Conservation (phyloP, 768 basidiomycete genomes). For the Hydnomerulius pinastri region DNA sequence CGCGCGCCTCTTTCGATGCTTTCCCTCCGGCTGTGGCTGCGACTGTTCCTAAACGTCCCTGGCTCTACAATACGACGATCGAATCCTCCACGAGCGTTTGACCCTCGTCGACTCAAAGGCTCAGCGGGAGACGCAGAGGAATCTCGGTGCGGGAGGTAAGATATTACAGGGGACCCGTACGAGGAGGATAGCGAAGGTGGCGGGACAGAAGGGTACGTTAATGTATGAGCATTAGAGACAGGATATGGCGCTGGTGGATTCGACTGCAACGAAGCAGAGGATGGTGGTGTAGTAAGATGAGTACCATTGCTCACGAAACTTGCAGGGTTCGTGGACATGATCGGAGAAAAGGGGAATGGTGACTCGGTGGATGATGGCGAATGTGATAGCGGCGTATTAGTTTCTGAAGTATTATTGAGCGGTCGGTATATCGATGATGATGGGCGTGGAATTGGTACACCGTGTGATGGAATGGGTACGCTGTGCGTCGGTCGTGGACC, state of each 20-base stretch:
- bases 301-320: conserved; percentile 63
- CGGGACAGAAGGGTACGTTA: conserved; percentile 82
- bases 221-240: conserved; percentile 36
- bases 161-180: conserved; percentile 67
- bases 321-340: conserved; percentile 51
- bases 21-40: conserved; percentile 49
- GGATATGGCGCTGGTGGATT: conserved; percentile 36
- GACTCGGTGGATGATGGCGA: conserved; percentile 70
- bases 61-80: conserved; percentile 29
- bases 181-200: conserved; percentile 81
- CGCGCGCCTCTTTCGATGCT: conserved; percentile 67
- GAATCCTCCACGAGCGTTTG: conserved; percentile 41
- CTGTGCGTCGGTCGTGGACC: conserved; percentile 44
- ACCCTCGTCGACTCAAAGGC: conserved; percentile 54
- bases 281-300: conserved; percentile 73
- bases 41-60: conserved; percentile 33
- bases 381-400: conserved; percentile 63
- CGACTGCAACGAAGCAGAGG: conserved; percentile 54
- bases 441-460: conserved; percentile 77
- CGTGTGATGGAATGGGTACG: conserved; percentile 69
- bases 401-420: conserved; percentile 45
- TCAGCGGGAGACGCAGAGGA: conserved; percentile 52
- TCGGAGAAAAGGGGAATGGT: conserved; percentile 67
- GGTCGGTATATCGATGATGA: conserved; percentile 65
- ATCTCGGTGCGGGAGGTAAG: conserved; percentile 49